Percentiles rank a stretch among this genome's conserved stretches.
phyloP scores from a whole-genome alignment of 106 monocot species.

The Ottelia alismoides region DNA sequence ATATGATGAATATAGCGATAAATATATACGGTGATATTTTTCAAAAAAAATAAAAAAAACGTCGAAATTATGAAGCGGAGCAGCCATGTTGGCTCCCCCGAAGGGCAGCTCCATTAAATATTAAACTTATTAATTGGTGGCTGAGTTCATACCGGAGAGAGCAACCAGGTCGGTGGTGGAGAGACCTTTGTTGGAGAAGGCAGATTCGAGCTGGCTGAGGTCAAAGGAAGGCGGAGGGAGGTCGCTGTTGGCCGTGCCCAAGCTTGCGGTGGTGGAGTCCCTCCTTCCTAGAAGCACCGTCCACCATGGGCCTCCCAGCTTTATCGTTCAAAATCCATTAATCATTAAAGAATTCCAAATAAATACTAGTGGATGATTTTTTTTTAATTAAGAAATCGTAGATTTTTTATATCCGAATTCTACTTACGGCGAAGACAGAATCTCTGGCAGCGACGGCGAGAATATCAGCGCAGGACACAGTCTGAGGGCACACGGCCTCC shows the following conservation, averaged over 20 bases:
- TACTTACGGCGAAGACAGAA: conserved; percentile 35
- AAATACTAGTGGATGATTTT: too few species aligned
- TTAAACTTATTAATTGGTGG: background rate
- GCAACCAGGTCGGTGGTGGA: conserved; percentile 23
- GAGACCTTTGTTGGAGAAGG: conserved; percentile 24
- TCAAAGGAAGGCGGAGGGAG: conserved; percentile 25
- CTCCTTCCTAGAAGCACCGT: conserved; percentile 17
- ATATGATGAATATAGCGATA: too few species aligned
- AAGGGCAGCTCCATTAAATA: too few species aligned
- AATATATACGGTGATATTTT: too few species aligned
- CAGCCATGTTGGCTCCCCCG: too few species aligned
- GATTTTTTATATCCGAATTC: too few species aligned
- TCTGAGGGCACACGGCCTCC: conserved; percentile 36
- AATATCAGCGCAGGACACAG: conserved; percentile 62
- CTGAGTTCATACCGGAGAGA: conserved; percentile 14
- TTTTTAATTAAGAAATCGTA: too few species aligned
- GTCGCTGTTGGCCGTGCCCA: conserved; percentile 12
- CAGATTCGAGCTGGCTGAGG: conserved; percentile 16
- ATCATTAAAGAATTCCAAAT: too few species aligned
- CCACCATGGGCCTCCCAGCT: conserved; percentile 27
- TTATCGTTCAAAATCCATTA: too few species aligned
- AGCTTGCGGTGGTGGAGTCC: conserved; percentile 17
- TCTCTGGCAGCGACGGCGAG: conserved; percentile 44
- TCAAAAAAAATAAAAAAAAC: too few species aligned
- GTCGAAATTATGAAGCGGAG: too few species aligned